Percentiles rank a stretch among this genome's conserved stretches.
phyloP scores from a whole-genome alignment of 208 protist species.

The Endotrypanum monterogeii region DNA sequence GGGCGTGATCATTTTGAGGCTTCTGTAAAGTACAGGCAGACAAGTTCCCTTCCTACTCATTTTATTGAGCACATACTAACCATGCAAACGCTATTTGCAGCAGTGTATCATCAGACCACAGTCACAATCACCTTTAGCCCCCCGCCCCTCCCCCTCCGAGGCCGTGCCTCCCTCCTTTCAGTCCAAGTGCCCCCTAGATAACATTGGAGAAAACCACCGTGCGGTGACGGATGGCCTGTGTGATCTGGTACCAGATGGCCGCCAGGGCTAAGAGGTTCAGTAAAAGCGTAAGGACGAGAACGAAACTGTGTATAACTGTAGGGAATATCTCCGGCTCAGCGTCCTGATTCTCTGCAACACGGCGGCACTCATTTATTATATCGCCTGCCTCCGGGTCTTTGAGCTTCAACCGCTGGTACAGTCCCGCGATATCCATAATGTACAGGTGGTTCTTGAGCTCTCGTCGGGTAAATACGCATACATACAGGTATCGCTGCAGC shows the following conservation, averaged over 20 bases:
- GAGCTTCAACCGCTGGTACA: conserved; percentile 62
- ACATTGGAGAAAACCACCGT: background rate
- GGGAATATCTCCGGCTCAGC: conserved; percentile 55
- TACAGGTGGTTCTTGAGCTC: conserved; percentile 61
- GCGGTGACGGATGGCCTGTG: conserved; percentile 34
- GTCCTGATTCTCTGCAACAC: conserved; percentile 42
- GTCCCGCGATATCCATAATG: conserved; percentile 64
- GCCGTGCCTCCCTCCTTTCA: background rate
- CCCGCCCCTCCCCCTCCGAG: background rate
- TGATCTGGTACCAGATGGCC: conserved; percentile 43
- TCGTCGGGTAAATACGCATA: conserved; percentile 32
- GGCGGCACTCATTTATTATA: conserved; percentile 52
- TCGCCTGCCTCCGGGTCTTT: conserved; percentile 37
- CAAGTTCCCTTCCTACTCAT: no score
- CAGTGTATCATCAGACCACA: no score
- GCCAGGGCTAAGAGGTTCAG: conserved; percentile 41
- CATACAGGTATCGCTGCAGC: conserved; percentile 63
- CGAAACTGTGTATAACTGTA: conserved; percentile 24
- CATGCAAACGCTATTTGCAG: no score
- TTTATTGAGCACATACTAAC: no score
- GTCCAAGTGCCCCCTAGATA: background rate
- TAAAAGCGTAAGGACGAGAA: conserved; percentile 29
- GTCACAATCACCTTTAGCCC: no score
- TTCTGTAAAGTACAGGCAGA: no score
- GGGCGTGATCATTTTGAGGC: no score